A percentile compares a stretch with the other conserved stretches of the same genome.
These are phyloP conservation scores for Deuterostichococcus epilithicus DNA, from an alignment of 139 green algal species.

Conservation along the genomic window DNA sequence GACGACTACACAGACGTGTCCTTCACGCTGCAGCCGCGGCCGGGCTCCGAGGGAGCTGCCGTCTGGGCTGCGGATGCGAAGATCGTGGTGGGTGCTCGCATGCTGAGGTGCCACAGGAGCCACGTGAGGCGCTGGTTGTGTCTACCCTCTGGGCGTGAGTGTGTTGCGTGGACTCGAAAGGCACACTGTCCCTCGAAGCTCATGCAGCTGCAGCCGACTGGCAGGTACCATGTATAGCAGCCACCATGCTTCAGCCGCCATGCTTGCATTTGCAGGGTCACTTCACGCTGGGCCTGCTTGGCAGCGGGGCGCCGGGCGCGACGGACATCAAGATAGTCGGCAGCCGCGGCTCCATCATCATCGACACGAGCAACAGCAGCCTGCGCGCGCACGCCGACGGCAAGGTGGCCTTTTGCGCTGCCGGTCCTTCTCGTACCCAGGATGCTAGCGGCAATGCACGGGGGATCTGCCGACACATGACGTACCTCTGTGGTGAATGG, in stretches of 20 bases:
- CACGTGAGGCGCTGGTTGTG: too few relatives aligned
- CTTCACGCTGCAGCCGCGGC: conserved; percentile 1
- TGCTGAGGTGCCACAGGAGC: too few relatives aligned
- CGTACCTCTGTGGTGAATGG: too few relatives aligned
- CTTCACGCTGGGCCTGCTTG: background rate
- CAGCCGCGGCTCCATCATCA: background rate
- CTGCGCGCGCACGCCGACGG: background rate
- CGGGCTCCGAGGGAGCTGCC: background rate
- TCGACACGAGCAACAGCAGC: background rate
- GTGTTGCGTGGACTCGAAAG: too few relatives aligned
- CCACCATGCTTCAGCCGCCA: too few relatives aligned
- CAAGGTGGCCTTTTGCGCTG: too few relatives aligned
- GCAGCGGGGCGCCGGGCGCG: background rate
- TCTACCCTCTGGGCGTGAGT: too few relatives aligned
- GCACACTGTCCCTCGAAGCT: too few relatives aligned
- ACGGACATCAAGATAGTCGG: background rate
- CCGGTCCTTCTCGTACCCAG: conserved; percentile 4
- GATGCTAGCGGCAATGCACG: background rate
- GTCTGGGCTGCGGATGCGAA: background rate
- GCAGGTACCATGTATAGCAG: too few relatives aligned
- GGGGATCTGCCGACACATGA: too few relatives aligned
- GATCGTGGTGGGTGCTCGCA: background rate
- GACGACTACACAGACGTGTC: conserved; percentile 8
- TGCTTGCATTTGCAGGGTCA: background rate
- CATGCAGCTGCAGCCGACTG: too few relatives aligned